Percentiles rank a stretch among this genome's conserved stretches.
Evolutionary conservation across 2,329 filamentous ascomycete genomes (phyloP).

Genomic region (Apiospora hydei): DNA sequence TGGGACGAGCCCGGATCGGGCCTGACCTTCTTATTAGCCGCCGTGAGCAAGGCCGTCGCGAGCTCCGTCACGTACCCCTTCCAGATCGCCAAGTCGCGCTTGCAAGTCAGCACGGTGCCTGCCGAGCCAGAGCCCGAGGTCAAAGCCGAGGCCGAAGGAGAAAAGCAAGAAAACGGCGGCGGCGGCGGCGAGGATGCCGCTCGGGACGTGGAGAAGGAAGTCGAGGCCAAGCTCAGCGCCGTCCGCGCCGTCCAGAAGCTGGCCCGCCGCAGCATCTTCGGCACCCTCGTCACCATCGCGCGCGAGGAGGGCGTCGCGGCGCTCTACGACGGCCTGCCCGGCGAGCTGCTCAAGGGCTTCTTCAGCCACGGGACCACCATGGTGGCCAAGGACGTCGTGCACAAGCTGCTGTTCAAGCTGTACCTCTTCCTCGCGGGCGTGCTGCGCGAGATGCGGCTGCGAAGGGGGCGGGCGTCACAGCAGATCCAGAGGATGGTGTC

Average conservation of each 20-base stretch:
- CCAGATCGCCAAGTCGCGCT: conserved; percentile 81
- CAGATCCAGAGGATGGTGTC: not conserved
- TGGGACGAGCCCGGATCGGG: conserved; percentile 41
- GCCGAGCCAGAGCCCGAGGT: conserved; percentile 35
- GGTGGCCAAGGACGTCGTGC: conserved; percentile 81
- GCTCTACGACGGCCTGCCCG: conserved; percentile 78
- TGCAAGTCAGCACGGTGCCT: conserved; percentile 58
- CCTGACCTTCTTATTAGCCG: conserved; percentile 64
- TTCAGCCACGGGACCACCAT: conserved; percentile 88
- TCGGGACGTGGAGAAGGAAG: conserved; percentile 35
- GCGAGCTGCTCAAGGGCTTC: conserved; percentile 83
- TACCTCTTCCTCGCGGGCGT: conserved; percentile 71
- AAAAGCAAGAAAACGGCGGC: conserved; percentile 27
- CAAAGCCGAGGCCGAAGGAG: conserved; percentile 32
- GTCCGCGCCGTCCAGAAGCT: conserved; percentile 37
- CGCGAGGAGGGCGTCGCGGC: conserved; percentile 71
- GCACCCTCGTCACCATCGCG: conserved; percentile 64
- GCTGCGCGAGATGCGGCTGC: conserved; percentile 32
- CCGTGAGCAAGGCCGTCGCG: conserved; percentile 79
- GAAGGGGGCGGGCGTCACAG: not conserved
- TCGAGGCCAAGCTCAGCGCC: conserved; percentile 41
- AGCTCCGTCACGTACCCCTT: conserved; percentile 84
- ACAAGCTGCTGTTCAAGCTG: conserved; percentile 72
- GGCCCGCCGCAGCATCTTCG: conserved; percentile 63
- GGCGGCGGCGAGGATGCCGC: conserved; percentile 26